A percentile compares a stretch with the other conserved stretches of the same genome.
These are phyloP conservation scores for Didymosphaeria variabile DNA, from an alignment of 2,329 filamentous ascomycete species.

Conservation along the genomic window DNA sequence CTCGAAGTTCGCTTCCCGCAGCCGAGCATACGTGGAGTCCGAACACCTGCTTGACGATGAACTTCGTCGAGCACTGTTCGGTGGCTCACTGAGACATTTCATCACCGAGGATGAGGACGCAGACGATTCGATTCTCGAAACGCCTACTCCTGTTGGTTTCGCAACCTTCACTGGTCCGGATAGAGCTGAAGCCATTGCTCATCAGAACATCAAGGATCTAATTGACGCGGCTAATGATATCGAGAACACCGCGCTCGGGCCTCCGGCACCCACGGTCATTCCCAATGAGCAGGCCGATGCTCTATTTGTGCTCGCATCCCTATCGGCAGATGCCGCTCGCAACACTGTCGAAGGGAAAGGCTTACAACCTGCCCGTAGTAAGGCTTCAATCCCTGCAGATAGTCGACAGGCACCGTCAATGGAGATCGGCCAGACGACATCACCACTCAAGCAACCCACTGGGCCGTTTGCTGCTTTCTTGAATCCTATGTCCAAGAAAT, in stretches of 20 bases:
- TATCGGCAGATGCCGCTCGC: constrained; percentile 40
- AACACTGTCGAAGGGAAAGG: constrained; percentile 18
- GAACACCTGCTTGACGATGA: constrained; percentile 47
- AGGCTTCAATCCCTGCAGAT: constrained; percentile 13
- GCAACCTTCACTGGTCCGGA: constrained; percentile 53
- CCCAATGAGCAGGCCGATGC: constrained; percentile 54
- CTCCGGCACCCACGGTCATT: constrained; percentile 36
- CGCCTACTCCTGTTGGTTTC: constrained; percentile 44
- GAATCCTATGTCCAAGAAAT: constrained; percentile 27
- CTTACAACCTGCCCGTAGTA: constrained; percentile 15
- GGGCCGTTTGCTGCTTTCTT: not conserved
- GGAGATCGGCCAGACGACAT: constrained; percentile 25
- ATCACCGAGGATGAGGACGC: constrained; percentile 42
- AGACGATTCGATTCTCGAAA: constrained; percentile 42
- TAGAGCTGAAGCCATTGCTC: constrained; percentile 52
- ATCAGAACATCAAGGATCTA: constrained; percentile 48
- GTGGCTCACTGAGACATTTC: constrained; percentile 33
- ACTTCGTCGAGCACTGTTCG: constrained; percentile 34
- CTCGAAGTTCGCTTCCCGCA: constrained; percentile 52
- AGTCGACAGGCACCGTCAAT: constrained; percentile 27
- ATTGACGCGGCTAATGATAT: constrained; percentile 46
- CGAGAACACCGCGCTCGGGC: constrained; percentile 38
- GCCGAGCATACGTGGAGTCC: constrained; percentile 51
- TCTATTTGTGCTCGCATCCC: constrained; percentile 49
- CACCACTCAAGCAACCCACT: constrained; percentile 24